A percentile compares a stretch with the other conserved stretches of the same genome.
These are phyloP conservation scores for Nitzschia inconspicua DNA, from an alignment of 108 stramenopile genomes.

Conservation along the genomic window DNA sequence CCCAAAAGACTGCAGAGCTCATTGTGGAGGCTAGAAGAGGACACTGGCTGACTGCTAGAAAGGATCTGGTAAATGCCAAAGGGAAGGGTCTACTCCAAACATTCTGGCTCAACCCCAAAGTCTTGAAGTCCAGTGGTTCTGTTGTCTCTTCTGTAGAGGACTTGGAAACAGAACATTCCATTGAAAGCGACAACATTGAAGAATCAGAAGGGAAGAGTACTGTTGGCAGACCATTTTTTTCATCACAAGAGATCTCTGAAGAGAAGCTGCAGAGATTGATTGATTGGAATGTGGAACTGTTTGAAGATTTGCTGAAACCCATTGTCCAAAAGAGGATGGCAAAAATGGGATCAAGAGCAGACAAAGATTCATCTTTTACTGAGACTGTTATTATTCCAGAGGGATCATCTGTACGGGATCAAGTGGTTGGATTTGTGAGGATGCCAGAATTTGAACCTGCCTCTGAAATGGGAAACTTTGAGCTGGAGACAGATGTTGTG, in stretches of 20 bases:
- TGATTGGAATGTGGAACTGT: conserved; percentile 10
- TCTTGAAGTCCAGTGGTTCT: no score
- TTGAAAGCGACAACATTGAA: no score
- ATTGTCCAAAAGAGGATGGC: background rate
- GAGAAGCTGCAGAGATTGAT: conserved; percentile 8
- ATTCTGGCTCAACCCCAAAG: conserved; percentile 1
- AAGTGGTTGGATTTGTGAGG: background rate
- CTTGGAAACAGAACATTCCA: no score
- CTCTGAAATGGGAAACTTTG: no score
- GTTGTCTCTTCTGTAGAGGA: no score
- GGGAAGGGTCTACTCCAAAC: conserved; percentile 15
- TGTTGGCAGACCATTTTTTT: no score
- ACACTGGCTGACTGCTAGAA: background rate
- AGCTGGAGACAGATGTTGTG: conserved; percentile 9
- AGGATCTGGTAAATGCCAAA: conserved; percentile 7
- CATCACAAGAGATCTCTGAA: no score
- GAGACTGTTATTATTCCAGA: background rate
- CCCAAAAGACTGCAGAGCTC: conserved; percentile 11
- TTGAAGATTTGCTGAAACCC: background rate
- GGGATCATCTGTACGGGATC: background rate
- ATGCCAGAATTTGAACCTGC: no score
- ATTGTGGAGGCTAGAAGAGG: conserved; percentile 1
- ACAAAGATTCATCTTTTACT: no score
- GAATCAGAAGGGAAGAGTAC: no score
- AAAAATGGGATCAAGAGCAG: no score